phyloP scores from a whole-genome alignment of 805 yeast genomes.

The Metschnikowia koreensis region DNA sequence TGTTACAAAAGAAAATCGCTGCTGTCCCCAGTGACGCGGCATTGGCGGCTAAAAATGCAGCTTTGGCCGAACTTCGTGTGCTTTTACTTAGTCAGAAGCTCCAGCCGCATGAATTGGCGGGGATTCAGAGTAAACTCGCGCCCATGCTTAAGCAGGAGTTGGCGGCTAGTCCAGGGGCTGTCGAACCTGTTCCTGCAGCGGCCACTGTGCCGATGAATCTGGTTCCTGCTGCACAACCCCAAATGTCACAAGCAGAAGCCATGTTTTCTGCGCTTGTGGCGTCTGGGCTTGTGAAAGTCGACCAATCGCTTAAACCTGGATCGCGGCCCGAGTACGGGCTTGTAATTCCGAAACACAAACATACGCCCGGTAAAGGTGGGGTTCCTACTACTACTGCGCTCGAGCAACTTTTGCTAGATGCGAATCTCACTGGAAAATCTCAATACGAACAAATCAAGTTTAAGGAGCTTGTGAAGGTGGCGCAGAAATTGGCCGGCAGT shows the following conservation, averaged over 20 bases:
- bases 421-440: constrained; percentile 12
- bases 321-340: constrained; percentile 33
- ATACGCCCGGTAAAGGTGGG: constrained; percentile 13
- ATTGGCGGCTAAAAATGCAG: constrained; percentile 42
- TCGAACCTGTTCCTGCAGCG: not conserved
- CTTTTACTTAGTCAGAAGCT: constrained; percentile 39
- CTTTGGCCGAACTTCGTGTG: constrained; percentile 42
- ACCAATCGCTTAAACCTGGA: constrained; percentile 41
- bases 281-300: constrained; percentile 39
- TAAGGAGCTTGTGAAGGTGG: constrained; percentile 30
- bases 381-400: constrained; percentile 13
- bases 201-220: not conserved
- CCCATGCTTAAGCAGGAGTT: constrained; percentile 28
- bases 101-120: constrained; percentile 33
- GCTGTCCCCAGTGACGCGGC: constrained; percentile 37
- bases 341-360: constrained; percentile 33
- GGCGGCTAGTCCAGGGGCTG: not conserved
- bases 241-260: constrained; percentile 22
- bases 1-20: constrained; percentile 40
- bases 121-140: constrained; percentile 38
- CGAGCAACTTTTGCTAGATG: constrained; percentile 16
- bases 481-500: constrained; percentile 13
- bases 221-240: too few relatives aligned
- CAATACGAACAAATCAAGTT: constrained; percentile 36
- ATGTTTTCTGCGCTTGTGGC: constrained; percentile 35